These are phyloP conservation scores for Actinomucor elegans DNA, from an alignment of 371 early-diverging fungal species.

Conservation along the genomic window DNA sequence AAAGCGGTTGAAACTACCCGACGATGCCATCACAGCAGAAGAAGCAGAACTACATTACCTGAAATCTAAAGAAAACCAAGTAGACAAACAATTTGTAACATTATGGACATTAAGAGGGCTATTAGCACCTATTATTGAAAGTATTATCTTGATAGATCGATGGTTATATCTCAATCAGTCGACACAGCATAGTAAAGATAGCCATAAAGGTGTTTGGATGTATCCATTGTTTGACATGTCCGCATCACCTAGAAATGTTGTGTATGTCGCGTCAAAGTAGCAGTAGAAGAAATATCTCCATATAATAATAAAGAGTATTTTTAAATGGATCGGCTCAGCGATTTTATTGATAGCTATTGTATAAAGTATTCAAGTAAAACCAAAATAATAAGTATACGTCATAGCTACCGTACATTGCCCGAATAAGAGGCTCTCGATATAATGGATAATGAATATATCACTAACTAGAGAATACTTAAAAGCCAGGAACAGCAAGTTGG, in stretches of 20 bases:
- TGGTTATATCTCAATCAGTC: slow-evolving; percentile 64
- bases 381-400: too few relatives aligned
- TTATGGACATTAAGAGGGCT: slow-evolving; percentile 81
- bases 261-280: slow-evolving; percentile 40
- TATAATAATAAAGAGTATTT: too few relatives aligned
- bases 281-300: too few relatives aligned
- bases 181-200: slow-evolving; percentile 3
- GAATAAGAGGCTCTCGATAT: too few relatives aligned
- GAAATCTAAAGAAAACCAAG: slow-evolving; percentile 25
- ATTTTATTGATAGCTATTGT: too few relatives aligned
- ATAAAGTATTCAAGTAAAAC: too few relatives aligned
- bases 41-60: slow-evolving; percentile 44
- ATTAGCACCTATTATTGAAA: slow-evolving; percentile 75
- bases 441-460: too few relatives aligned
- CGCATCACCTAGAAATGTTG: slow-evolving; percentile 45
- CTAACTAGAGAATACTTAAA: too few relatives aligned
- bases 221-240: slow-evolving; percentile 44
- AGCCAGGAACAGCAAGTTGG: too few relatives aligned
- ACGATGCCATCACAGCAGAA: slow-evolving; percentile 41
- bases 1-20: slow-evolving; percentile 43
- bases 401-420: too few relatives aligned
- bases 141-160: slow-evolving; percentile 77
- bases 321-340: too few relatives aligned
- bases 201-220: slow-evolving; percentile 32
- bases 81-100: slow-evolving; percentile 65